Conservation (phyloP, 1,284 basidiomycete genomes). For the Exobasidium rhododendri region DNA sequence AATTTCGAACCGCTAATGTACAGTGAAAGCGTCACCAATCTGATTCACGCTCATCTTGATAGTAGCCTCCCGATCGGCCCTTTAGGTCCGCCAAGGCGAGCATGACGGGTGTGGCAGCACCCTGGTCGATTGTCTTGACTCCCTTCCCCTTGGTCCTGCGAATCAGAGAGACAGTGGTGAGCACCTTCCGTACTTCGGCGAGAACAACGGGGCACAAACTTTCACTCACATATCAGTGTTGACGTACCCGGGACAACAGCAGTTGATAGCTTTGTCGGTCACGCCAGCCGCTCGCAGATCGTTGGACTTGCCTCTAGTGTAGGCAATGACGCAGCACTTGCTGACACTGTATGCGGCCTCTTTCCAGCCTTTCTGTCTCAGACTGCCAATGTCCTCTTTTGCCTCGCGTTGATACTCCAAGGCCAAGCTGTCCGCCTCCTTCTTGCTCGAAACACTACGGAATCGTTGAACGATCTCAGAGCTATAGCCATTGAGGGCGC, state of each 20-base stretch:
- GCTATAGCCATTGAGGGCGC: slow-evolving; percentile 34
- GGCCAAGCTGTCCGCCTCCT: slow-evolving; percentile 33
- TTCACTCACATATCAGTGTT: slow-evolving; percentile 36
- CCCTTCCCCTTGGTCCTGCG: slow-evolving; percentile 36
- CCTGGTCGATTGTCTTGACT: slow-evolving; percentile 40
- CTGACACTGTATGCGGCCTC: slow-evolving; percentile 41
- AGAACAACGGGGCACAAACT: too few species aligned
- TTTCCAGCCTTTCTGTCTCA: slow-evolving; percentile 48
- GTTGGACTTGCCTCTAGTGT: slow-evolving; percentile 33
- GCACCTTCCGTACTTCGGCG: too few species aligned
- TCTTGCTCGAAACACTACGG: slow-evolving; percentile 19
- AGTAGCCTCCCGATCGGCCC: slow-evolving; percentile 22
- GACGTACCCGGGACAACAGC: slow-evolving; percentile 51
- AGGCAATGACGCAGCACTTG: slow-evolving; percentile 43
- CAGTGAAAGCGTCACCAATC: slow-evolving; percentile 3
- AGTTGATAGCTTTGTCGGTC: slow-evolving; percentile 30
- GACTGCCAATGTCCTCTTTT: slow-evolving; percentile 22
- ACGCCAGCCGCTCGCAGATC: slow-evolving; percentile 23
- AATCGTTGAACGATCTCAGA: slow-evolving; percentile 31
- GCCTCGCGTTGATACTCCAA: slow-evolving; percentile 37
- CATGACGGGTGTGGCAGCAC: slow-evolving; percentile 49
- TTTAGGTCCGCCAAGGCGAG: slow-evolving; percentile 35
- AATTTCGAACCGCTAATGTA: too few species aligned
- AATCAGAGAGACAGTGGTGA: too few species aligned
- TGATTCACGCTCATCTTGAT: slow-evolving; percentile 8